A percentile compares a stretch with the other conserved stretches of the same genome.
Conservation (phyloP, 1,284 basidiomycete genomes). For the Takashimella tepidaria region DNA sequence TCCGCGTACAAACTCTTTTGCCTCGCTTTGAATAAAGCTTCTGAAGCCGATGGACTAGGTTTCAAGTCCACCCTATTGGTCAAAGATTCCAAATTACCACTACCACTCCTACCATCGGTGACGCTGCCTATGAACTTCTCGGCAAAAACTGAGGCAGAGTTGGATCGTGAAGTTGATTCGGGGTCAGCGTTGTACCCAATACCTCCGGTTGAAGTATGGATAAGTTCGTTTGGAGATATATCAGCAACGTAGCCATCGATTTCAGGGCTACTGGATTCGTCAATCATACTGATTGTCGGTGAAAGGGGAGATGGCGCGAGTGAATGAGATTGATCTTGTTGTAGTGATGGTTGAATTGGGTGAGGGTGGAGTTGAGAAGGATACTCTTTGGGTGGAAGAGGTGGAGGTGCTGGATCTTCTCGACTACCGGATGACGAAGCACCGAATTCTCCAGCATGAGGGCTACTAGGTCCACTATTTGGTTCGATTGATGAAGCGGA, state of each 20-base stretch:
- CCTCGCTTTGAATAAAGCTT: slow-evolving; percentile 21
- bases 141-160: slow-evolving; percentile 7
- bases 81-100: too few species aligned
- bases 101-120: background rate
- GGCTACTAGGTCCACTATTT: background rate
- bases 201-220: slow-evolving; percentile 10
- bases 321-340: slow-evolving; percentile 5
- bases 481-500: background rate
- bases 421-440: background rate
- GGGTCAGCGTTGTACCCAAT: slow-evolving; percentile 8
- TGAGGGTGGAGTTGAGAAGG: background rate
- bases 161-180: background rate
- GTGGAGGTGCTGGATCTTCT: background rate
- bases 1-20: slow-evolving; percentile 23
- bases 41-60: slow-evolving; percentile 21
- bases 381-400: background rate
- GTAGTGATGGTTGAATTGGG: slow-evolving; percentile 3
- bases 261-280: background rate
- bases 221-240: slow-evolving; percentile 6
- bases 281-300: background rate
- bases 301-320: slow-evolving; percentile 2
- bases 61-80: slow-evolving; percentile 3
- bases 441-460: background rate
- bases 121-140: too few species aligned
- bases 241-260: slow-evolving; percentile 8